Evolutionary conservation across 345 rosid genomes (phyloP).

Genomic region (Viola odorata): DNA sequence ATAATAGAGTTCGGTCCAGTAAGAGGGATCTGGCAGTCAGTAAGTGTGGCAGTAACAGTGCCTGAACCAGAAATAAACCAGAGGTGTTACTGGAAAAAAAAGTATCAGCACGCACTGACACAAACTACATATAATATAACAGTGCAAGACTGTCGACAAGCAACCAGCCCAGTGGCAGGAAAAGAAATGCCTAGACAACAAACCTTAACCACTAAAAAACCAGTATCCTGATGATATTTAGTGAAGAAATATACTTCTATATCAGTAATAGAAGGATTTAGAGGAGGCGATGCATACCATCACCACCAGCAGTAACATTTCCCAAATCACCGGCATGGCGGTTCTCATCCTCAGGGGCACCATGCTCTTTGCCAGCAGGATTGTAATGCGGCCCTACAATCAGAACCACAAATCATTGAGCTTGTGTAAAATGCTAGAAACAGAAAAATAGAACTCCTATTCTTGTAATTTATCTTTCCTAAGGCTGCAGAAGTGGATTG

Average conservation of each 20-base stretch:
- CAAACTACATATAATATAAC: neutral
- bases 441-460: neutral
- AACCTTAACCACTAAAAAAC: no score
- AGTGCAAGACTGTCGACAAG: neutral
- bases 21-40: constrained; percentile 83
- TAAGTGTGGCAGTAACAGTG: constrained; percentile 49
- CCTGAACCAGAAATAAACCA: constrained; percentile 40
- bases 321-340: constrained; percentile 99
- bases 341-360: constrained; percentile 74
- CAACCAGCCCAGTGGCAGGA: no score
- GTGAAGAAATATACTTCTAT: no score
- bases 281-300: constrained; percentile 40
- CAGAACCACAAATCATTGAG: constrained; percentile 3
- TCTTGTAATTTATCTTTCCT: neutral
- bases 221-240: no score
- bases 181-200: no score
- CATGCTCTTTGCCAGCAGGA: constrained; percentile 80
- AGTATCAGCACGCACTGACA: neutral
- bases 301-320: constrained; percentile 65
- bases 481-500: neutral
- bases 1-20: constrained; percentile 65
- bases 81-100: neutral
- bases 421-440: neutral
- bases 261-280: no score
- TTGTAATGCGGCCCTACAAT: constrained; percentile 80